Conservation (phyloP, 768 basidiomycete species). For the Boletus fagicola region DNA sequence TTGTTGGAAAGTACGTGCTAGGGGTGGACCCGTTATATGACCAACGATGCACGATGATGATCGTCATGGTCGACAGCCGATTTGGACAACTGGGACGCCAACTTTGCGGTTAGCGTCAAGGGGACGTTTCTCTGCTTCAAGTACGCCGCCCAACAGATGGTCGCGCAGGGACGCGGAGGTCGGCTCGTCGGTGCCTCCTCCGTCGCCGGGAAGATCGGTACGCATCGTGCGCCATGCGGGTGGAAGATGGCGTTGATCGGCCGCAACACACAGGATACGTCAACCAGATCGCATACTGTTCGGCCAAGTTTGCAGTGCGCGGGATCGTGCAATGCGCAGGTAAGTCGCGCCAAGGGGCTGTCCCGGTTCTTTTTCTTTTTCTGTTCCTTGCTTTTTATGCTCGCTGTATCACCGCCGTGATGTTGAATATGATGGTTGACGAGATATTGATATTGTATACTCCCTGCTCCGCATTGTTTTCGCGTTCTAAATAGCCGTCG, state of each 20-base stretch:
- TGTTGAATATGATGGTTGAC: constrained; percentile 5
- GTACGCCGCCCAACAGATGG: constrained; percentile 22
- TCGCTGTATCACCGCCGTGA: constrained; percentile 1
- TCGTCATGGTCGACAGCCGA: constrained; percentile 5
- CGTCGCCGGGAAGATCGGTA: constrained; percentile 1
- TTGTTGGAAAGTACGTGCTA: constrained; percentile 6
- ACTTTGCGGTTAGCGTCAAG: constrained; percentile 17
- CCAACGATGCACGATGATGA: neutral
- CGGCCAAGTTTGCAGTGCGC: constrained; percentile 15
- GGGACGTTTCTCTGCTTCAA: constrained; percentile 28
- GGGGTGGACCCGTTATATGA: neutral
- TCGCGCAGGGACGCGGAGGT: constrained; percentile 16
- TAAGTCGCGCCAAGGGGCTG: constrained; percentile 2
- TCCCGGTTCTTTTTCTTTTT: neutral
- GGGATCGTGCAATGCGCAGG: constrained; percentile 17
- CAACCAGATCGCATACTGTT: constrained; percentile 10
- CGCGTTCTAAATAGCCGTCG: constrained; percentile 19
- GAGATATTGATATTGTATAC: neutral
- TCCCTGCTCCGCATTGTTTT: constrained; percentile 8
- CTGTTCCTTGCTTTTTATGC: neutral
- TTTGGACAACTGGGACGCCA: constrained; percentile 29
- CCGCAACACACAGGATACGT: neutral
- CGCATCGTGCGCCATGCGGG: neutral
- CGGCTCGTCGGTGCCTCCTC: constrained; percentile 7
- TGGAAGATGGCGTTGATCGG: neutral